Conservation (phyloP, 192 early-diverging fungal species). For the Polychytrium aggregatum region DNA sequence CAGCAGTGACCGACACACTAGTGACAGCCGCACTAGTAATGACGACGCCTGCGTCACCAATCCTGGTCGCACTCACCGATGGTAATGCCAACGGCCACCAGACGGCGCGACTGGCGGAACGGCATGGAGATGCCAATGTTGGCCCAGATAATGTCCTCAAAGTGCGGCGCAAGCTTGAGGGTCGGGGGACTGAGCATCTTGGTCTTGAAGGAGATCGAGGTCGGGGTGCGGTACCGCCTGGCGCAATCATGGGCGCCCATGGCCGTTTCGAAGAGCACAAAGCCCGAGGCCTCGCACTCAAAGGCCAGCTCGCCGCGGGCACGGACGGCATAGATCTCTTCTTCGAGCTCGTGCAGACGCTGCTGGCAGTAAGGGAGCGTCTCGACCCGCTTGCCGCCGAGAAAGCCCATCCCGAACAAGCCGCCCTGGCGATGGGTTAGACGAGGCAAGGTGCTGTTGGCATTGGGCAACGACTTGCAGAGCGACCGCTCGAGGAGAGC, state of each 20-base stretch:
- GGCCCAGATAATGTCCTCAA: slow-evolving; percentile 39
- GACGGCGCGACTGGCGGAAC: slow-evolving; percentile 12
- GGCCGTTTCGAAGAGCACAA: slow-evolving; percentile 23
- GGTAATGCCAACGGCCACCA: slow-evolving; percentile 19
- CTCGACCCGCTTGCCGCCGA: too few relatives aligned
- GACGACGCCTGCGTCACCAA: too few relatives aligned
- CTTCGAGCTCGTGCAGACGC: too few relatives aligned
- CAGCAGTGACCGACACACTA: too few relatives aligned
- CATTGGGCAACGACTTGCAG: too few relatives aligned
- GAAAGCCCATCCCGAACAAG: too few relatives aligned
- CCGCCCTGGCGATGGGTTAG: too few relatives aligned
- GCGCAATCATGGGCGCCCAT: slow-evolving; percentile 17
- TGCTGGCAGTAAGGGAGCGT: too few relatives aligned
- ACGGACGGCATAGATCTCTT: slow-evolving; percentile 29
- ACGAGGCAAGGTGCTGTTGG: too few relatives aligned
- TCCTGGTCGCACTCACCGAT: too few relatives aligned
- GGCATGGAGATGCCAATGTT: slow-evolving; percentile 22
- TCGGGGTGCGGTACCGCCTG: slow-evolving; percentile 1
- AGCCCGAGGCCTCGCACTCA: slow-evolving; percentile 18
- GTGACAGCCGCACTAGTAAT: too few relatives aligned
- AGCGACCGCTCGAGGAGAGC: too few relatives aligned
- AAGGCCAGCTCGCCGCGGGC: slow-evolving; percentile 17
- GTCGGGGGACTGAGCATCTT: slow-evolving; percentile 4
- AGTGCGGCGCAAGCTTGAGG: slow-evolving; percentile 22
- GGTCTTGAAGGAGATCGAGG: slow-evolving; percentile 1